Conservation (phyloP, 2,329 filamentous ascomycete species). For the Boeremia lycopersici region DNA sequence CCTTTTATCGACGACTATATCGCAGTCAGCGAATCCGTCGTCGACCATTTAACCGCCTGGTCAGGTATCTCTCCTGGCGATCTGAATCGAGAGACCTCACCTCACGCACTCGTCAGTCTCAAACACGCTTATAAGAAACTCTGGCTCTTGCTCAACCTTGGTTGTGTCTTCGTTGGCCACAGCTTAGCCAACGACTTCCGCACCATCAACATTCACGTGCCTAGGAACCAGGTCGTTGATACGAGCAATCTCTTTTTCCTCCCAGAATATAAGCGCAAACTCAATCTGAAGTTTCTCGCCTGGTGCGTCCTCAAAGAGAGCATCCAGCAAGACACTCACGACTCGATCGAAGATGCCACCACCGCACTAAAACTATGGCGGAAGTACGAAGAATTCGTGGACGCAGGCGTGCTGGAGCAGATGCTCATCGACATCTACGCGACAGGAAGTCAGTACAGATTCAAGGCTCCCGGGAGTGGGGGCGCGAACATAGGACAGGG, state of each 20-base stretch:
- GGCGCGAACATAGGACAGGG: slow-evolving; percentile 12
- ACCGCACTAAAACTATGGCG: slow-evolving; percentile 88
- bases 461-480: slow-evolving; percentile 42
- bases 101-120: slow-evolving; percentile 81
- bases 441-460: slow-evolving; percentile 62
- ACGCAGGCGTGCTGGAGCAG: slow-evolving; percentile 80
- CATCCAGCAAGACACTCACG: slow-evolving; percentile 90
- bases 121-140: slow-evolving; percentile 98
- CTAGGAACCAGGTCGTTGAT: slow-evolving; percentile 87
- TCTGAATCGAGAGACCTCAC: slow-evolving; percentile 76
- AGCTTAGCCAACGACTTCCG: slow-evolving; percentile 95
- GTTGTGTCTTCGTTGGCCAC: slow-evolving; percentile 92
- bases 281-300: slow-evolving; percentile 88
- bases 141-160: slow-evolving; percentile 93
- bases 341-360: slow-evolving; percentile 92
- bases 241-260: slow-evolving; percentile 92
- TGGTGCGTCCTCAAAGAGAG: slow-evolving; percentile 88
- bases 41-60: slow-evolving; percentile 94
- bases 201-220: slow-evolving; percentile 97
- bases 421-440: slow-evolving; percentile 88
- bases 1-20: slow-evolving; percentile 99
- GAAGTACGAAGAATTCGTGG: slow-evolving; percentile 87
- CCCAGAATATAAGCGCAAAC: slow-evolving; percentile 77
- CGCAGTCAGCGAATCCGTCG: slow-evolving; percentile 83
- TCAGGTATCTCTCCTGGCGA: slow-evolving; percentile 89